Base-by-base conservation (phyloP, 2,329 filamentous ascomycete species). In the Pseudogymnoascus sp. region DNA sequence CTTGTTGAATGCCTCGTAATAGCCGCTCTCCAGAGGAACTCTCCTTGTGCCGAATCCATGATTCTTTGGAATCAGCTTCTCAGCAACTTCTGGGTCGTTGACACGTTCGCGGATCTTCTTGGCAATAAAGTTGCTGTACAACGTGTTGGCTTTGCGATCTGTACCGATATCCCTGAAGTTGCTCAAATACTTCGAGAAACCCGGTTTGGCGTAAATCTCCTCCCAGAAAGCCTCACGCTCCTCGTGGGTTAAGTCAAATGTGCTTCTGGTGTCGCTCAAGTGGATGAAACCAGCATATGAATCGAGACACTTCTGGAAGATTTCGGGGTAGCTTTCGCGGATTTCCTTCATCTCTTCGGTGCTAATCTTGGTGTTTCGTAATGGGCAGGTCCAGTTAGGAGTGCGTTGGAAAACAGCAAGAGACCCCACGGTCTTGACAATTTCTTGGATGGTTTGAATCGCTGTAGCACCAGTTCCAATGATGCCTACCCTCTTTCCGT, bases 401-500 rank as follows among this genome's bases (percentile, higher is more conserved):
- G 62, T 63, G 28, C 62, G 46, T 16, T 61, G 46, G 34, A 63
- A 63, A 25, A 86, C 80, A 2, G 72, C 74, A 37, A 77, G 63
- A 18, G 73, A n/a, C 70, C 70, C 62, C 76, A 78, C 3, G 75
- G 77, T 8, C 72, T 75, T 16, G 68, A 74, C 46, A 72, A 69
- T 50, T 44, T 70, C 69, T 56, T 71, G 69, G 10, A 67, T 67
- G 7, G 60, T 64, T 62, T 71, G 69, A 1, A 72, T 66, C 16
- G 70, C 71, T 21, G 68, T 68, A 3, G 70, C 67, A 6, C 70
- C 70, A 5, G 69, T 66, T 4, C 67, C 67, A 21, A 69, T 65
- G 11, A 63, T 34, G 7, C 38, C 63, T n/a, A 68, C 63, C 44
- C 44, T n/a, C 42, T 69, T 69, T 25, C 63, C 63, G 21, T 63